Conservation (phyloP, 1,284 basidiomycete species). For the Rhodotorula sp. region DNA sequence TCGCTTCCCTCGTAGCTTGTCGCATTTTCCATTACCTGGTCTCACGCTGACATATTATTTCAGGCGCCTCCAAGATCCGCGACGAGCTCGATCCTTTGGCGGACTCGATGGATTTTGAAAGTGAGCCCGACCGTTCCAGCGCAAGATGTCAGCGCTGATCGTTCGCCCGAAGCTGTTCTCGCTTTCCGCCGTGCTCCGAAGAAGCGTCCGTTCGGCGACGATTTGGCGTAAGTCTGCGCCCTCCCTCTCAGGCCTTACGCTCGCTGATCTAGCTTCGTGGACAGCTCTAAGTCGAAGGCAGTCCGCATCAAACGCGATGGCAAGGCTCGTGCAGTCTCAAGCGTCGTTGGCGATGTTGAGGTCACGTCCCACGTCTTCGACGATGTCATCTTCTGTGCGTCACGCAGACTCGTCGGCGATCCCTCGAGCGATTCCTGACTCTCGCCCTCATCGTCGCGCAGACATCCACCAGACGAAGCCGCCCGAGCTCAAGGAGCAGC, state of each 20-base stretch:
- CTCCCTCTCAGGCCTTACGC: no score
- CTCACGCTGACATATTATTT: background rate
- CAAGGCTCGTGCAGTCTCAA: conserved; percentile 65
- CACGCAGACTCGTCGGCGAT: background rate
- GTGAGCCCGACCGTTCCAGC: background rate
- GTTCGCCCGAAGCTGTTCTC: conserved; percentile 4
- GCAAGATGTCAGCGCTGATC: background rate
- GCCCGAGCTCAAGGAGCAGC: conserved; percentile 36
- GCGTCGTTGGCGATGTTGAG: conserved; percentile 60
- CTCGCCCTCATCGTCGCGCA: background rate
- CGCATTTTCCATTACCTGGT: no score
- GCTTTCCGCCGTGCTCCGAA: conserved; percentile 14
- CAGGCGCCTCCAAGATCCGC: conserved; percentile 15
- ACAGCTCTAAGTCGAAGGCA: conserved; percentile 12
- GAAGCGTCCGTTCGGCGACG: conserved; percentile 24
- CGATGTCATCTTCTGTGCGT: conserved; percentile 73
- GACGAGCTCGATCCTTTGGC: conserved; percentile 1
- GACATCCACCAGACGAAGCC: conserved; percentile 42
- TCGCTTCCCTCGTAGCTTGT: conserved; percentile 42
- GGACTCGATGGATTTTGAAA: conserved; percentile 1
- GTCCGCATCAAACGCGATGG: conserved; percentile 57
- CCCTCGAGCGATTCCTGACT: background rate
- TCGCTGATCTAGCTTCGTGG: background rate
- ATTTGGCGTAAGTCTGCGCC: background rate
- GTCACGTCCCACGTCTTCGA: conserved; percentile 67